Percentiles rank a stretch among this genome's conserved stretches.
Conservation (phyloP, 257 asterid species). For the Fraxinus quadrangulata region DNA sequence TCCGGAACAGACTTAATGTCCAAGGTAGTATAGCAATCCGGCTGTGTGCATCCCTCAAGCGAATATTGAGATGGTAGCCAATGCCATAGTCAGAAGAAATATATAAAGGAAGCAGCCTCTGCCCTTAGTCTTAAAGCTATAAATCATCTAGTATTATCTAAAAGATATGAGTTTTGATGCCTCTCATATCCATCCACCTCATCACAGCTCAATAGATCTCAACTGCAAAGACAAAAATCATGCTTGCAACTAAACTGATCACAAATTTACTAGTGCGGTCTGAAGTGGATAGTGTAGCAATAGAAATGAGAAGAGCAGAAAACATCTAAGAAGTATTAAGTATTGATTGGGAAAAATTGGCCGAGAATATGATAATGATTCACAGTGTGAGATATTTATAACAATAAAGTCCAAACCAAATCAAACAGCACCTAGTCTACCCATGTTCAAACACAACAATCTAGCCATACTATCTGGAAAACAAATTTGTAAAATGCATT, state of each 20-base stretch:
- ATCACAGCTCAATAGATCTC: not conserved
- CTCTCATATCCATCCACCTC: not conserved
- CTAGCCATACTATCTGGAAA: not conserved
- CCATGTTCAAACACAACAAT: not conserved
- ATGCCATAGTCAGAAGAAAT: not conserved
- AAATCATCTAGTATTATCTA: conserved; percentile 10
- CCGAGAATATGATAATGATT: not conserved
- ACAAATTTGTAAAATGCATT: not conserved
- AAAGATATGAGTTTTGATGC: not conserved
- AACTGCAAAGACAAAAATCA: not conserved
- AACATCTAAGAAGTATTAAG: not conserved
- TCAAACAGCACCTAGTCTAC: not conserved
- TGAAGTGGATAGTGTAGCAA: not conserved
- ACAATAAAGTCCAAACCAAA: not conserved
- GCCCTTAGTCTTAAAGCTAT: not conserved
- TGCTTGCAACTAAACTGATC: not conserved
- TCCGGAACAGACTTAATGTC: not conserved
- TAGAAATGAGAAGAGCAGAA: conserved; percentile 3
- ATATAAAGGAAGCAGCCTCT: not conserved
- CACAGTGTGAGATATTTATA: not conserved
- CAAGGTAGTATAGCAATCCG: not conserved
- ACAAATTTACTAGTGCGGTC: not conserved
- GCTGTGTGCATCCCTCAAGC: not conserved
- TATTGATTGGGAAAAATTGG: not conserved
- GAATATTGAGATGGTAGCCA: not conserved